Base-by-base conservation (phyloP, 106 monocot genomes). In the Cymbidium sinense region DNA sequence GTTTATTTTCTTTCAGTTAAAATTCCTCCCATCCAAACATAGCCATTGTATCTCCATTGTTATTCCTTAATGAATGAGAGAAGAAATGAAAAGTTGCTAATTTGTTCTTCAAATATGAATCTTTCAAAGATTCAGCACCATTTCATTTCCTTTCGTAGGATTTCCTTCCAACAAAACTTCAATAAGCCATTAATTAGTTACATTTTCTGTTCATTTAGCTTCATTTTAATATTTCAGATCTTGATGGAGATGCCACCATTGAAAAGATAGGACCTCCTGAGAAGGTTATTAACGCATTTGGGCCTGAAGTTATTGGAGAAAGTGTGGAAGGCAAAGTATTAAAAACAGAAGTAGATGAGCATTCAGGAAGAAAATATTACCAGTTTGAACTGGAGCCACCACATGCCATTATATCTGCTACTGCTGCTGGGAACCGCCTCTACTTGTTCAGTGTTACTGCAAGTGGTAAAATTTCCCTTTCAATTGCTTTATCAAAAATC, bases 291-390 rank as follows among this genome's bases (percentile, higher is more conserved):
- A 77, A 76, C 75, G 96, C 96, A 8, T 96, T 96, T 58, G 96
- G 96, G 9, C 96, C 96, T 21, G 96, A 96, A 86, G 86, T 96
- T 33, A 88, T 93, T 19, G 93, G 96, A 9, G 93, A 96, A 67
- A 96, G 89, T 79, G 93, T 96, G 20, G 96, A 96, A 86, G 96
- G 93, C 13, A 96, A 91, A 44, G 96, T 96, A 30, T 23, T 86
- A 71, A 81, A 86, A 75, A 86, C 77, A 69, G 83, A 87, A 77
- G 89, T 89, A 31, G 86, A 55, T 62, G 91, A 96, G 47, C 82
- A 86, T 82, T 79, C 79, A 75, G 89, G 93, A 30, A 93, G 93
- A 51, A 96, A 77, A 76, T 96, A 93, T 41, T 96, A 96, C 82
- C 91, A 84, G 51, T 93, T 86, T 73, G 96, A 96, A 77, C 61